Evolutionary conservation across 1,284 basidiomycete species (phyloP), one percentile per base, ranked within the genome.

Genomic region (Neolentinus lepideus): DNA sequence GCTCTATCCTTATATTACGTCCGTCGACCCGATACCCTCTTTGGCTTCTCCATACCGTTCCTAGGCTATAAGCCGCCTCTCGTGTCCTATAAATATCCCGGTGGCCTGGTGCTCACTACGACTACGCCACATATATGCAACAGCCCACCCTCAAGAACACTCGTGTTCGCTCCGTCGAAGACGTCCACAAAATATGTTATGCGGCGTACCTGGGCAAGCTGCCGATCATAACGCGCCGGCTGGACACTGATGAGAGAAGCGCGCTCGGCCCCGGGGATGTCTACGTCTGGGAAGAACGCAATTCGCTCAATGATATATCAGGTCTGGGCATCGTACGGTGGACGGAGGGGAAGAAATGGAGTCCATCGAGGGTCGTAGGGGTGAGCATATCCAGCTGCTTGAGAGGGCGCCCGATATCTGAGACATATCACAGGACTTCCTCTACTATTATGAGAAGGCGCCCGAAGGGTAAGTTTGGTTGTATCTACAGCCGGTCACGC

Each of bases 301-400:
- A 64, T 53, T 66, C 69, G 35, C 66, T 64, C 33, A 62, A 67
- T n/a, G 72, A 75, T 56, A 63, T 68, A 10, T 69, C 68, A 35
- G 73, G 69, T 38, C 75, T 85, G 56, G 85, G 85, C 43, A 88
- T 90, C 45, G 86, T 88, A 66, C 77, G 88, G 51, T 90, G 83
- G 75, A 77, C 75, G 26, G 75, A 77, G 53, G 75, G 75, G 10
- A 70, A 73, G 45, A 68, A 70, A 58, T 90, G 88, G 88, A 86
- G 86, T 0, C 86, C 87, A 11, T 88, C 85, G 62, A 79, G 86
- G 54, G 85, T 88, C 48, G 78, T 81, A 71, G 85, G 88, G 62
- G 88, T 88, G 65, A 71, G 81, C 65, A 46, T 26, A 22, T 22
- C 11, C 31, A 56, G 36, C 27, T 9, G 50, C 31, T 43, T 29